phyloP scores from a whole-genome alignment of 441 rosid genomes.

The Erodium moschatum region DNA sequence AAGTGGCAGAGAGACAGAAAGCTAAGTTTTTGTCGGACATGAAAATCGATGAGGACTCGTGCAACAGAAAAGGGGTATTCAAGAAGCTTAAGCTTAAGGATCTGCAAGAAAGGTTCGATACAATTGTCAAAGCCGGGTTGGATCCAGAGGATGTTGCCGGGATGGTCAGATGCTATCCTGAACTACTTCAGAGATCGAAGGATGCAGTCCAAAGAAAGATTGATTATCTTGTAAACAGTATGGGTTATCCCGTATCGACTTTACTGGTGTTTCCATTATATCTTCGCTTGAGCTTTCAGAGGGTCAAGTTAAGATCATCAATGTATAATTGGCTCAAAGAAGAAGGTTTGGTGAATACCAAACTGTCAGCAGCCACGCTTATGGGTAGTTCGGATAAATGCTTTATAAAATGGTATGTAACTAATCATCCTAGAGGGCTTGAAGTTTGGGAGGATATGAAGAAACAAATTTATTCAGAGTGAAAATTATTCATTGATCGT shows the following conservation, averaged over 20 bases:
- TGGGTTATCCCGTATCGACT: conserved; percentile 47
- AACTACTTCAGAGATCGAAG: conserved; percentile 42
- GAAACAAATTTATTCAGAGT: conserved; percentile 23
- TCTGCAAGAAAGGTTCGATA: not conserved
- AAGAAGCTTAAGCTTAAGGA: not conserved
- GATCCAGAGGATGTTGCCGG: conserved; percentile 31
- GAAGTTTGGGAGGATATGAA: conserved; percentile 45
- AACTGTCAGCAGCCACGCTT: conserved; percentile 15
- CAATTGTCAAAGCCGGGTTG: not conserved
- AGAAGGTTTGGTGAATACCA: conserved; percentile 24
- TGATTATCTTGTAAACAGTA: conserved; percentile 37
- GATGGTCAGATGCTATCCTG: conserved; percentile 52
- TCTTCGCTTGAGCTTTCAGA: conserved; percentile 35
- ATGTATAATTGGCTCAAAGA: conserved; percentile 66
- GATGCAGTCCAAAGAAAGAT: conserved; percentile 44
- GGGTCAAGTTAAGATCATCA: conserved; percentile 45
- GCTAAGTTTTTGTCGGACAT: not conserved
- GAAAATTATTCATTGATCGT: conserved; percentile 10
- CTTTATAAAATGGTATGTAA: conserved; percentile 36
- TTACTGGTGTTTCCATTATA: conserved; percentile 46
- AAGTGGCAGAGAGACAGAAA: not conserved
- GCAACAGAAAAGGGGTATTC: not conserved
- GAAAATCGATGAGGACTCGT: too few species aligned
- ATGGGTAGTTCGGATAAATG: conserved; percentile 43
- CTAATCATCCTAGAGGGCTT: conserved; percentile 49